Conservation (phyloP, 176 grass and related monocot species). For the Rhynchospora tenuis region DNA sequence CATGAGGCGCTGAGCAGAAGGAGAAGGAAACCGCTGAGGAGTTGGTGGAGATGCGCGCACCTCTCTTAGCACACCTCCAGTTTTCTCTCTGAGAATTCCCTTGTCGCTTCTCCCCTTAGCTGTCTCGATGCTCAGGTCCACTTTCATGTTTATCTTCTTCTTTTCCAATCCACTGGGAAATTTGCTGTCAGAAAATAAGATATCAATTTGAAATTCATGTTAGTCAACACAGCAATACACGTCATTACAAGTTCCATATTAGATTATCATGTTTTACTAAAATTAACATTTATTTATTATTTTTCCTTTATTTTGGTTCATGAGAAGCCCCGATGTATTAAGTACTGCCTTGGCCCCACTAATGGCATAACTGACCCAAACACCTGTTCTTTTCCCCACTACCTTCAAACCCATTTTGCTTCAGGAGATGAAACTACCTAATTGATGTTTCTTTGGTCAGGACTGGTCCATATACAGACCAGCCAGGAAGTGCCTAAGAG, state of each 20-base stretch:
- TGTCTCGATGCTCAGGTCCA: slow-evolving; percentile 30
- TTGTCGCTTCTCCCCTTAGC: slow-evolving; percentile 27
- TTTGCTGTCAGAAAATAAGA: background rate
- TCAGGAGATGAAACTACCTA: background rate
- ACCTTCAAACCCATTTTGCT: slow-evolving; percentile 39
- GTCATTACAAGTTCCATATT: background rate
- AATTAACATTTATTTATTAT: background rate
- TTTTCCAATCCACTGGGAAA: slow-evolving; percentile 24
- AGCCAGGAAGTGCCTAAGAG: background rate
- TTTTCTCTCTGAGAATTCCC: slow-evolving; percentile 26
- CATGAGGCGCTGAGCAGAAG: slow-evolving; percentile 38
- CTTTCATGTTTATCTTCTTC: slow-evolving; percentile 19
- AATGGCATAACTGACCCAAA: background rate
- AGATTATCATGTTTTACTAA: background rate
- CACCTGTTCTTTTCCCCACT: background rate
- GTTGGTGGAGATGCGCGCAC: slow-evolving; percentile 80
- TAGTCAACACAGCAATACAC: background rate
- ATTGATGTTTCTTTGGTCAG: background rate
- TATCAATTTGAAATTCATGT: background rate
- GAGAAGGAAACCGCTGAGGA: slow-evolving; percentile 74
- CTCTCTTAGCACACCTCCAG: slow-evolving; percentile 50
- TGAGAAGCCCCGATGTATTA: background rate
- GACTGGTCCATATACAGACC: background rate
- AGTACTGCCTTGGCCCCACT: background rate
- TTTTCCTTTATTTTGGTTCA: background rate